Base-by-base conservation (phyloP, 768 basidiomycete genomes). In the Chiua virens region DNA sequence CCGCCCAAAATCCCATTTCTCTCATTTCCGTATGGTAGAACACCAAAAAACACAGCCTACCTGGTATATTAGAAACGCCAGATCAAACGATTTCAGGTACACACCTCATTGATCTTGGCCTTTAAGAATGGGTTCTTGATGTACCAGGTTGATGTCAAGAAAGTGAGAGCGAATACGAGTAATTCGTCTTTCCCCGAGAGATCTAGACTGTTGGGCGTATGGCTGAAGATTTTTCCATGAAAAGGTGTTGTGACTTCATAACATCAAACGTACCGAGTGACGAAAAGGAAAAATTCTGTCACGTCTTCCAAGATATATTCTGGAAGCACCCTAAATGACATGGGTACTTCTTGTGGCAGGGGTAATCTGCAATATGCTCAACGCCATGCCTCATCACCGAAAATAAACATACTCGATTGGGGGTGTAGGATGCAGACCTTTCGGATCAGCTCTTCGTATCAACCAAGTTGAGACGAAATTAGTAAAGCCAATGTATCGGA, bases 51-150 rank as follows among this genome's bases (percentile, higher is more conserved):
- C 46, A 92, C 67, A 10, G 86, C 84, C 87, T 92, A 58, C 5
- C 11, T 15, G 9, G 35, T 41, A 45, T 1, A 21, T 62, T 23
- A 46, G 56, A 37, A 43, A 42, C 21, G 42, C 18, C 37, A 37
- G 35, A 11, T 27, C 10, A 21, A 15, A n/a, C 20, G n/a, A 20
- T 34, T 15, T 21, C 36, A 25, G 23, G 6, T 55, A 38, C 77
- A 39, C 56, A 93, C 92, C 65, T 97, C 91, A 57, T 98, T 93
- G 53, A 98, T 88, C 71, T 98, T 96, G 18, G 92, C 84, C 71
- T 98, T 98, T 60, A 99, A 68, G 77, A 96, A 98, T 0, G 97
- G 97, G 60, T 98, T 99, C 75, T 97, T 97, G 78, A 99, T 95
- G 67, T 94, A 98, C 82, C 92, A 93, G 1, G 95, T 96, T 34